These are phyloP conservation scores for Drechslerella dactyloides DNA, from an alignment of 2,329 filamentous ascomycete genomes.

Conservation along the genomic window DNA sequence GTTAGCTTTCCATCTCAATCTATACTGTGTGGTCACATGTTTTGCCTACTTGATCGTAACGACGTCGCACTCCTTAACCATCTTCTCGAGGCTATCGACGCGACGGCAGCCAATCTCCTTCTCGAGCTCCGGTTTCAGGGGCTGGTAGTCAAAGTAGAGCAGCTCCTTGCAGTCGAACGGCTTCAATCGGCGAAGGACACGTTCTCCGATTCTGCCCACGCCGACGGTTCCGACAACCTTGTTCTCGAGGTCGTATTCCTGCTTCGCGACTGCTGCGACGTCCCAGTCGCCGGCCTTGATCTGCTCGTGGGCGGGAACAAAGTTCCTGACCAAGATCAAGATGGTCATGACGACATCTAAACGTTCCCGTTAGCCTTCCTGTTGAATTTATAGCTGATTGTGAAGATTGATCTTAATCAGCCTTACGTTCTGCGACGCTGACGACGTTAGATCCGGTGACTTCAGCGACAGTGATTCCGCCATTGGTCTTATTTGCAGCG, in stretches of 20 bases:
- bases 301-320: slow-evolving; percentile 95
- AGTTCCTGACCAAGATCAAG: slow-evolving; percentile 94
- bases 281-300: slow-evolving; percentile 90
- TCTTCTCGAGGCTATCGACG: slow-evolving; percentile 87
- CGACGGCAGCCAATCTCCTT: slow-evolving; percentile 93
- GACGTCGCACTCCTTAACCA: slow-evolving; percentile 91
- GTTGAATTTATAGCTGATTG: too few relatives aligned
- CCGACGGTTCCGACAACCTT: slow-evolving; percentile 98
- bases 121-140: slow-evolving; percentile 81
- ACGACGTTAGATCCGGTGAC: slow-evolving; percentile 97
- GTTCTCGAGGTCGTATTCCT: slow-evolving; percentile 95
- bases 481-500: slow-evolving; percentile 95
- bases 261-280: slow-evolving; percentile 94
- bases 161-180: slow-evolving; percentile 99
- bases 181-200: slow-evolving; percentile 93
- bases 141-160: slow-evolving; percentile 99
- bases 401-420: neutral
- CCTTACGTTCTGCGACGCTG: slow-evolving; percentile 82
- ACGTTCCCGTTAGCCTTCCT: neutral
- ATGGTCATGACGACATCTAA: slow-evolving; percentile 95
- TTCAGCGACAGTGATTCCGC: slow-evolving; percentile 86
- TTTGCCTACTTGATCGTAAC: slow-evolving; percentile 81
- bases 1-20: slow-evolving; percentile 1
- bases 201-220: slow-evolving; percentile 96
- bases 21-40: neutral